Base-by-base conservation (phyloP, 768 basidiomycete species). In the Phaeotremella fagi region DNA sequence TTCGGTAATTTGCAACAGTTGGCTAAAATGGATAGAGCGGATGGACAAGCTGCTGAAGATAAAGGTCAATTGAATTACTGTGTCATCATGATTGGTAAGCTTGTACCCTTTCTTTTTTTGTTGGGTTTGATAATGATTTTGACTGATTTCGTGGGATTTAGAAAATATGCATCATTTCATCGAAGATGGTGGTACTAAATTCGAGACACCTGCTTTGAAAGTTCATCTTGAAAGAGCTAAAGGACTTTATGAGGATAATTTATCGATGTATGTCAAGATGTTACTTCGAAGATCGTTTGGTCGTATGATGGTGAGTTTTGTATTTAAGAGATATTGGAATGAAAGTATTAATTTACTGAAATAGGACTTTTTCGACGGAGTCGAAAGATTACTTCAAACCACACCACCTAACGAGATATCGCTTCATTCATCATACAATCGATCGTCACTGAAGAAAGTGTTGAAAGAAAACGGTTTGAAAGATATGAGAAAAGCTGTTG, bases 101-200 rank as follows among this genome's bases (percentile, higher is more conserved):
- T 52, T 24, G 20, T 22, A 4, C 22, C 28, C 37, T 5, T n/a
- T 27, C 36, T 26, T 9, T n/a, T n/a, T n/a, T n/a, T n/a, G n/a
- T n/a, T n/a, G n/a, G n/a, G 29, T 35, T 5, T 35, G 5, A 33
- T 25, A 35, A 20, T 15, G 16, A 7, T 16, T n/a, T 36, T 20
- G n/a, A 22, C 14, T 15, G 47, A 49, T 50, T 60, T 24, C 20
- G 4, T 31, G 25, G n/a, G n/a, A n/a, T n/a, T 1, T 68, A 98
- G 94, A 95, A 75, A 98, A 98, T 70, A 95, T 94, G 91, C 87
- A 92, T 60, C 85, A 87, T 68, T 94, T 95, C 69, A 82, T 90
- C 31, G 82, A 85, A 0, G 91, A 94, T 66, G 83, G 86, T 28
- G 83, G 86, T 28, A 80, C 84, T 0, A 82, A 81, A 60, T 78